Conservation (phyloP, 2,329 filamentous ascomycete genomes). For the Fusarium transvaalense region DNA sequence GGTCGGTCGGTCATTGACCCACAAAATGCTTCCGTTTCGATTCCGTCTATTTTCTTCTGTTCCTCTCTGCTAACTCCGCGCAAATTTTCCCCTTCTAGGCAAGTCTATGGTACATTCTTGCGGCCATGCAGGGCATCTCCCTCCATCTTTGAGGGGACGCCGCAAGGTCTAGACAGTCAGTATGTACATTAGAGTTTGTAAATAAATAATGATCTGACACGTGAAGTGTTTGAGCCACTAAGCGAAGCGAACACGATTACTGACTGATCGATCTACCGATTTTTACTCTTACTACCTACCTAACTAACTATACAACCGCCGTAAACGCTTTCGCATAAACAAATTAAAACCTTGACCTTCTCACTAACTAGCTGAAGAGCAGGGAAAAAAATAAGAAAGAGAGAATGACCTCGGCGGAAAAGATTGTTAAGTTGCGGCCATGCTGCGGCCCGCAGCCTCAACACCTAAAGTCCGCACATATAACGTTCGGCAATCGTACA, state of each 20-base stretch:
- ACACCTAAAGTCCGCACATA: constrained; percentile 12
- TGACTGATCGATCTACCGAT: neutral
- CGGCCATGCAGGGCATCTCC: constrained; percentile 15
- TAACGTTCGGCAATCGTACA: constrained; percentile 1
- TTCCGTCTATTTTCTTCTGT: constrained; percentile 34
- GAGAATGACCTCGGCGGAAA: neutral
- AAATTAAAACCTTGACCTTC: neutral
- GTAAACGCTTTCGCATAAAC: neutral
- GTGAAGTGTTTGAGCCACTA: constrained; percentile 21
- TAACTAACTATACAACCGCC: neutral
- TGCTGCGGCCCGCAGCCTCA: constrained; percentile 25
- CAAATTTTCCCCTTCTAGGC: constrained; percentile 32
- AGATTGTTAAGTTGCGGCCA: constrained; percentile 12
- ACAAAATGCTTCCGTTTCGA: constrained; percentile 43
- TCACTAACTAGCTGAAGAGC: too few relatives aligned
- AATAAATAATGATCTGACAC: constrained; percentile 15
- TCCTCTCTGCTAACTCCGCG: constrained; percentile 25
- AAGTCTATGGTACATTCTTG: constrained; percentile 33
- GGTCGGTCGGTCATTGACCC: constrained; percentile 42
- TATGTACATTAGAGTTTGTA: neutral
- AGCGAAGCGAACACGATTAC: neutral
- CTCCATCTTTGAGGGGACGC: constrained; percentile 6
- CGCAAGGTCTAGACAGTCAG: constrained; percentile 9
- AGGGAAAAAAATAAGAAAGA: neutral
- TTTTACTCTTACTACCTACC: neutral